Base-by-base conservation (phyloP, 208 protist species). In the Lotmaria passim region DNA sequence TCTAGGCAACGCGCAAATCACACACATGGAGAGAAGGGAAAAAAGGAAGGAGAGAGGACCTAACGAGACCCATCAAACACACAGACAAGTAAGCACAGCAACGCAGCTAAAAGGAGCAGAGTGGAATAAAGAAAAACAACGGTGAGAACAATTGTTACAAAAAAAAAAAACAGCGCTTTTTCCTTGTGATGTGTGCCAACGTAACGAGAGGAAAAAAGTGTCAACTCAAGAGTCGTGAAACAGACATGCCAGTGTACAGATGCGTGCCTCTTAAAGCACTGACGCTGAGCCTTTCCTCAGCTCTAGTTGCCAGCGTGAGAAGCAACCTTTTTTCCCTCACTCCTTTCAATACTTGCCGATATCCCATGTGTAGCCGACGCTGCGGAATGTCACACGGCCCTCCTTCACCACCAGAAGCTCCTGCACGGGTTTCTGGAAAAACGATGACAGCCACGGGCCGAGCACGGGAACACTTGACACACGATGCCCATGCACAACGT, bases 391-490 rank as follows among this genome's bases (percentile, higher is more conserved):
- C 1, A 93, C 79, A 30, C 75, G 82, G 12, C 86, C 86, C 23
- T 91, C 79, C 23, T 70, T 80, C 39, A 96, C 82, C 30, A 96
- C 90, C 3, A 96, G 57, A 17, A 65, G 85, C 76, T 93, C 90
- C 14, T 75, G 63, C 66, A 96, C 83, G 4, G 47, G 69, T 41
- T 82, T 63, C 51, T 96, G 87, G 26, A 74, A 78, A 52, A 93
- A 85, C 17, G 59, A 83, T 24, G 87, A 86, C 6, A 89, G 8
- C 71, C 69, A 84, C 31, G 78, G 73, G 15, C 87, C 86, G 55
- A 96, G 31, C 7, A 87, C n/a, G 3, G 85, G 90, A 15, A 91
- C 38, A 7, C 59, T 58, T 7, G 71, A 44, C 11, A 85, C 36
- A 17, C 61, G 52, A 12, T 75, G 76, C 28, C 79, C 79, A 21